Conservation (phyloP, 768 basidiomycete species). For the Boletellus ananiceps region DNA sequence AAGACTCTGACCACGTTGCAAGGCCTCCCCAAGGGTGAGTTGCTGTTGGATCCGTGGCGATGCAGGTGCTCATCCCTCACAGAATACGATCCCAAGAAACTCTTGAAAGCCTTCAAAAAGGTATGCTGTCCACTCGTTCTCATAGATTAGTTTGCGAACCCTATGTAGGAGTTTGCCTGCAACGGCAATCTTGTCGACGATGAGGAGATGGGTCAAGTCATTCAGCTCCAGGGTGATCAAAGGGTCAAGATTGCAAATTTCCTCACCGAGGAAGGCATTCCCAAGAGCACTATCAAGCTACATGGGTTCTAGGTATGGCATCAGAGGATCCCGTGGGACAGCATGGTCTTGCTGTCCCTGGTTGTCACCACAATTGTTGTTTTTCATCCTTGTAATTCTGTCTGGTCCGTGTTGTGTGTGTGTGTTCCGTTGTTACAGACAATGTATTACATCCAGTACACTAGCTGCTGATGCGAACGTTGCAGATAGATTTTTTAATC, state of each 20-base stretch:
- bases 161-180: slow-evolving; percentile 86
- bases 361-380: slow-evolving; percentile 10
- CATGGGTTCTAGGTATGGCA: slow-evolving; percentile 69
- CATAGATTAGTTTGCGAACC: slow-evolving; percentile 5
- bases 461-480: slow-evolving; percentile 24
- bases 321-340: slow-evolving; percentile 3
- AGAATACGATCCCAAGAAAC: slow-evolving; percentile 98
- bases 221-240: slow-evolving; percentile 99
- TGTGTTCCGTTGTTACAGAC: slow-evolving; percentile 14
- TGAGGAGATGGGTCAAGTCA: slow-evolving; percentile 93
- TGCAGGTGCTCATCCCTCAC: slow-evolving; percentile 15
- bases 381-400: slow-evolving; percentile 19
- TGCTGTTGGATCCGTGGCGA: slow-evolving; percentile 5
- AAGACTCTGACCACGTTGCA: slow-evolving; percentile 98
- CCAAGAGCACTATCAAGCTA: slow-evolving; percentile 74
- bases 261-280: slow-evolving; percentile 78
- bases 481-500: slow-evolving; percentile 21
- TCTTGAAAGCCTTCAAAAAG: slow-evolving; percentile 99
- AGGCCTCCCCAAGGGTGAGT: slow-evolving; percentile 82
- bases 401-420: slow-evolving; percentile 15
- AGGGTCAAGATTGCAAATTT: slow-evolving; percentile 85
- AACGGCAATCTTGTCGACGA: slow-evolving; percentile 96
- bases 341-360: neutral
- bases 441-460: slow-evolving; percentile 21
- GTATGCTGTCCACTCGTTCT: slow-evolving; percentile 32